Evolutionary conservation across 2,329 filamentous ascomycete genomes (phyloP), one percentile per base, ranked within the genome.

Genomic region (Diaporthe capsici): DNA sequence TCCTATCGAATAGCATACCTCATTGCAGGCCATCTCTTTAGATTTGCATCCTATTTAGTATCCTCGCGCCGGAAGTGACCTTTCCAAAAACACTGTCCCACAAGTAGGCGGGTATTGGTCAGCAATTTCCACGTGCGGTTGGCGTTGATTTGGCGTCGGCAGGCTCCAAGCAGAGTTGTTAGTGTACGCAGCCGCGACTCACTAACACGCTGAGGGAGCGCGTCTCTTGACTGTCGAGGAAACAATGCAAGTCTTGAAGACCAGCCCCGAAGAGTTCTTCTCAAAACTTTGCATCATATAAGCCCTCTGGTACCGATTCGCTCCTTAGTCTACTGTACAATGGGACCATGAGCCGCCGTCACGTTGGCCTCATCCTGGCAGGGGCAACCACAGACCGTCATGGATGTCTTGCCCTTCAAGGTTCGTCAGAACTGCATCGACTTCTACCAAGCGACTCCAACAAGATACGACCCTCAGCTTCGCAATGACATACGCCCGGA

Each of bases 391-490:
- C 51, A 61, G 49, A 53, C 49, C 80, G 81, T 76, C 79, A 87
- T 87, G 93, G 93, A 95, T 81, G 58, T 53, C 42, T 65, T 73
- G 60, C 88, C 91, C 79, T 98, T 99, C 86, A 94, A 94, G 80
- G 92, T 99, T 82, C 94, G 96, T 80, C 88, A 99, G 82, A 98
- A 99, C 84, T 98, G 95, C 87, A 93, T 99, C 86, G 97, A 99
- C 85, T 93, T 97, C 84, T 99, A 98, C 84, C 95, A 98, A 85
- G 91, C 93, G 55, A 88, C 88, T 15, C 94, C 95, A 25, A 94
- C 95, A 70, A 89, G 90, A 79, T 93, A 97, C 83, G 96, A 98
- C 84, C 95, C 96, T 78, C 89, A 91, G 77, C 88, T 98, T 78
- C 91, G 93, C 77, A 92, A 91, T 79, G 90, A 91, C 82, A 86